Evolutionary conservation across 495 filamentous ascomycete species (phyloP), one percentile per base, ranked within the genome.

Genomic region (Sabuloglossum arenarium): DNA sequence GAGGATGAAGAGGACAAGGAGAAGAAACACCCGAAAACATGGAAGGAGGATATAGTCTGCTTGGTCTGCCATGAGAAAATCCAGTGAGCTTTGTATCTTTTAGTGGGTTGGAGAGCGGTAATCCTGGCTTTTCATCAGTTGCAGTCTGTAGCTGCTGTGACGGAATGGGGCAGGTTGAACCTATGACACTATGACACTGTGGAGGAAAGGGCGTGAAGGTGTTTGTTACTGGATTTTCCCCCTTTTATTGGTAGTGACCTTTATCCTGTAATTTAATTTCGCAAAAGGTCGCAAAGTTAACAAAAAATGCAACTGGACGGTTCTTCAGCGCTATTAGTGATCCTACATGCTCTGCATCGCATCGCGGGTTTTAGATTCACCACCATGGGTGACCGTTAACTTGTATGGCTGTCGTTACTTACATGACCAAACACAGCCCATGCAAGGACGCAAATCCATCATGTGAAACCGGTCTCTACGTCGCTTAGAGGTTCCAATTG

Each of bases 11-110:
- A 37, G 14, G 53, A n/a, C 9, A 37, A 8, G 29, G 53, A 54
- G 19, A 54, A 54, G 34, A n/a, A n/a, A n/a, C 21, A 28, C 8
- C 46, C 53, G 25, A 32, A 34, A 16, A 29, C 37, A 5, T 59
- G 57, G 57, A 31, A 57, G 16, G 57, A 59, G 56, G 52, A 39
- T 29, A 55, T 59, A 25, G 28, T 46, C n/a, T 59, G 57, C 37
- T 37, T 57, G 21, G 45, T 14, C 23, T 59, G 57, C 25, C 52
- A 59, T 24, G 24, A 46, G 28, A 54, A 54, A 21, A 58, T 58
- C 28, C 29, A 58, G 30, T 58, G 27, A 54, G 29, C 28, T 31
- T 54, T 25, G 29, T 28, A 34, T 53, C 49, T 28, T 10, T 53
- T 11, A 14, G 23, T 5, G 3, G 24, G 31, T n/a, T 34, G 11